Evolutionary conservation across 306 rosid genomes (phyloP), one percentile per base, ranked within the genome.

Genomic region (Urtica urens): DNA sequence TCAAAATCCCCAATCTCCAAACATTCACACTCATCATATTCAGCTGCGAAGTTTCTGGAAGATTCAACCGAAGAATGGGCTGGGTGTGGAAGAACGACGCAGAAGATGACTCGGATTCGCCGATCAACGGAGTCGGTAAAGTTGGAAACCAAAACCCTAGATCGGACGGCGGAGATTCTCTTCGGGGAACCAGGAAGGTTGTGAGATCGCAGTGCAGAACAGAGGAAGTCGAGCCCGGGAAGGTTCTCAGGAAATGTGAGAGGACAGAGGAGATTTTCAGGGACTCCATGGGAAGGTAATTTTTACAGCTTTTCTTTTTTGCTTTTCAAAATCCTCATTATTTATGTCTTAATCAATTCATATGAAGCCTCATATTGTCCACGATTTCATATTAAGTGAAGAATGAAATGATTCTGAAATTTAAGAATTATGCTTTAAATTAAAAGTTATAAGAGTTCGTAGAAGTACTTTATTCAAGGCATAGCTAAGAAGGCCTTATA

Each of bases 191-290:
- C 46, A 67, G 70, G 8, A 88, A 66, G 60, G 68, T 78, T 26
- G 77, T 81, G 37, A 78, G 40, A 58, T 72, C 79, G 37, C 83
- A 77, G 68, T 88, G 97, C 82, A 69, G 43, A 59, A 84, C 84
- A 10, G 84, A 81, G 70, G 92, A 81, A 77, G 90, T 74, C 14
- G 80, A 76, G 68, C 78, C 92, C 3, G 95, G 94, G 49, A 81
- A 75, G 66, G 81, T 90, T 62, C 4, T 90, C 47, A 50, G 74
- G 15, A 90, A 81, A 68, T 90, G 97, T 68, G 75, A 84, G 72
- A 88, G 74, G 74, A 77, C 92, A 11, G 92, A 84, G 64, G 72
- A 90, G 80, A 26, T 78, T 59, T 76, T 90, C 54, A 59, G 65
- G 63, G 78, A 75, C 58, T 84, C 90, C 66, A 34, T 68, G n/a